Conservation (phyloP, 139 green algal genomes). For the Pleodorina starrii region DNA sequence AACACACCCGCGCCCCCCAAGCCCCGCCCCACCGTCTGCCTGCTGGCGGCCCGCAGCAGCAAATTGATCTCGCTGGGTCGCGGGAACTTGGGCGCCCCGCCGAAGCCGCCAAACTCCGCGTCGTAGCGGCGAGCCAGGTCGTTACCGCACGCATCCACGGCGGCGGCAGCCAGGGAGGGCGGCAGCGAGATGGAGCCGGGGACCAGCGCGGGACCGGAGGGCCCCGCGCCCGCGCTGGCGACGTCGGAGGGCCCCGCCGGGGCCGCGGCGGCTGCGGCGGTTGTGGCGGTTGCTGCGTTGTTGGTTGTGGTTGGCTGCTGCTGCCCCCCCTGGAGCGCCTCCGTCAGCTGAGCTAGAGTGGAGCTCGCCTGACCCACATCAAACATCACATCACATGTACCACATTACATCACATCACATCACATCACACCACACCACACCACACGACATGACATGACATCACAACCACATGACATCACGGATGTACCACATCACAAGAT, state of each 20-base stretch:
- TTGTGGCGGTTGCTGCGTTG: too few relatives aligned
- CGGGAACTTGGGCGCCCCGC: slow-evolving; percentile 91
- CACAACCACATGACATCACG: too few relatives aligned
- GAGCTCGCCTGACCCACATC: slow-evolving; percentile 54
- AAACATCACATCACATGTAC: too few relatives aligned
- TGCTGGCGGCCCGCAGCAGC: slow-evolving; percentile 65
- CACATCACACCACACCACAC: too few relatives aligned
- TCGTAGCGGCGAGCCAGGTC: slow-evolving; percentile 74
- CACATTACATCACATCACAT: too few relatives aligned
- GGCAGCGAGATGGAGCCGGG: too few relatives aligned
- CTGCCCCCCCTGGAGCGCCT: slow-evolving; percentile 44
- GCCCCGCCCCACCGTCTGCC: slow-evolving; percentile 7
- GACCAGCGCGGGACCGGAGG: not conserved
- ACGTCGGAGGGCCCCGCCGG: not conserved
- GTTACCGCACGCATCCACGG: slow-evolving; percentile 27
- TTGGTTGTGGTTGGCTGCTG: too few relatives aligned
- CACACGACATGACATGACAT: too few relatives aligned
- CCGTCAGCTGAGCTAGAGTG: slow-evolving; percentile 73
- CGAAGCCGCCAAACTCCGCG: slow-evolving; percentile 82
- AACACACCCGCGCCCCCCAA: not conserved
- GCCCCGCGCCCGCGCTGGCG: not conserved
- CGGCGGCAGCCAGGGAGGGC: slow-evolving; percentile 11
- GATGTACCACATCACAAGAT: too few relatives aligned
- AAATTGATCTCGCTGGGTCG: slow-evolving; percentile 87
- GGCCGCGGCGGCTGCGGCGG: not conserved